These are phyloP conservation scores for Biscogniauxia sp. DNA, from an alignment of 2,329 filamentous ascomycete genomes.

Conservation along the genomic window DNA sequence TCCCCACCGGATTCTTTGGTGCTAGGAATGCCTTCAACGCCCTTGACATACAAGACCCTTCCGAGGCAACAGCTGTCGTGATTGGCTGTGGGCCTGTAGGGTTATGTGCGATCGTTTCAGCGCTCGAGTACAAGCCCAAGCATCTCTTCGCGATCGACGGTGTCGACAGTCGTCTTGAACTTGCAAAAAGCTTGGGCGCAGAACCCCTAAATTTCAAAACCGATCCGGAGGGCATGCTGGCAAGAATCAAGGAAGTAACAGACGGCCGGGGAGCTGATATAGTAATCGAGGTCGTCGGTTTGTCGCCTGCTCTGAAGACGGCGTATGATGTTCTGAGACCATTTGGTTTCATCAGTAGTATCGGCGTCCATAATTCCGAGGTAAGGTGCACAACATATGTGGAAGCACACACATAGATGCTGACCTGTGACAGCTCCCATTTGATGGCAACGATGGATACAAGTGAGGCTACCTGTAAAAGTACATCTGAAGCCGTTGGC, in stretches of 20 bases:
- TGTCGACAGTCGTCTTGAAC: constrained; percentile 69
- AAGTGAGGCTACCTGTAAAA: constrained; percentile 31
- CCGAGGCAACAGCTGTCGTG: constrained; percentile 70
- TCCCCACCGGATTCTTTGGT: constrained; percentile 83
- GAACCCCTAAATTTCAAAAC: constrained; percentile 78
- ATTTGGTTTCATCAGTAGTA: constrained; percentile 71
- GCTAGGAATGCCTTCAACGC: constrained; percentile 73
- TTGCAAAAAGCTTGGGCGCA: constrained; percentile 72
- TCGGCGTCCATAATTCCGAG: constrained; percentile 73
- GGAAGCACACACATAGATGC: constrained; percentile 8
- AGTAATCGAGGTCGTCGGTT: constrained; percentile 75
- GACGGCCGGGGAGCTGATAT: constrained; percentile 81
- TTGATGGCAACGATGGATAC: constrained; percentile 63
- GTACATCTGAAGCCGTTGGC: constrained; percentile 10
- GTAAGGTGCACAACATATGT: constrained; percentile 38
- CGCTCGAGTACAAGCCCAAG: constrained; percentile 71
- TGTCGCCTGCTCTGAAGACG: constrained; percentile 65
- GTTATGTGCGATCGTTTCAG: constrained; percentile 77
- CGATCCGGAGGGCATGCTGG: constrained; percentile 62
- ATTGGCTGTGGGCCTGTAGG: constrained; percentile 86
- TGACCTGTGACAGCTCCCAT: constrained; percentile 56
- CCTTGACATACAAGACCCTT: constrained; percentile 54
- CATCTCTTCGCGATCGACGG: constrained; percentile 78
- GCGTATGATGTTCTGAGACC: constrained; percentile 70
- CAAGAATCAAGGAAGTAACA: constrained; percentile 71